Evolutionary conservation across 202 grass and related monocot genomes (phyloP).

Genomic region (Dendrocalamus latiflorus): DNA sequence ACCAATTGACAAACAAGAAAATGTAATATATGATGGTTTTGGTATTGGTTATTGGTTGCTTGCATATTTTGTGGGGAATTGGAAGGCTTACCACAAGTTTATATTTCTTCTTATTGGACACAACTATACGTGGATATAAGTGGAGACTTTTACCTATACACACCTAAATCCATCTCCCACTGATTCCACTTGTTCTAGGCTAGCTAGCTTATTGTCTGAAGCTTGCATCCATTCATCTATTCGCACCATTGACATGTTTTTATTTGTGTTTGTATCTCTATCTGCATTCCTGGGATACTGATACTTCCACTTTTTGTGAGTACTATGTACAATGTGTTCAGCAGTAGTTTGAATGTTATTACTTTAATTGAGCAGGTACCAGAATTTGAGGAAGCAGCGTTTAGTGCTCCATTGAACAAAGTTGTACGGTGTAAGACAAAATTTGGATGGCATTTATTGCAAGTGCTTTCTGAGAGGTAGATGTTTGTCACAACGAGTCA

Average conservation of each 20-base stretch:
- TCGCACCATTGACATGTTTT: background rate
- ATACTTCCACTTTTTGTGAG: background rate
- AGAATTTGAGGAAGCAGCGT: slow-evolving; percentile 96
- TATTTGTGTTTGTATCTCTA: background rate
- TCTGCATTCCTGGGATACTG: background rate
- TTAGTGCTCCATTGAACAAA: slow-evolving; percentile 87
- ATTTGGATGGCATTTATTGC: slow-evolving; percentile 96
- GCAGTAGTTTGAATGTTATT: slow-evolving; percentile 11
- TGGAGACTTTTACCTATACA: background rate
- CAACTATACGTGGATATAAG: background rate
- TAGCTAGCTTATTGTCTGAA: background rate
- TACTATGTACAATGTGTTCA: background rate
- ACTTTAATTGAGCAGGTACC: slow-evolving; percentile 56
- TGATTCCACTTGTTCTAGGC: background rate
- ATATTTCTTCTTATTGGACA: slow-evolving; percentile 16
- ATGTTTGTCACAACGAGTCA: background rate
- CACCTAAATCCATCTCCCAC: background rate
- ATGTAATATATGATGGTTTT: background rate
- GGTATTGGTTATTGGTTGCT: background rate
- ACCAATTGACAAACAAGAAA: background rate
- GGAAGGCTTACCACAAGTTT: background rate
- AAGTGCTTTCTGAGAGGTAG: slow-evolving; percentile 98
- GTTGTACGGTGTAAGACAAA: slow-evolving; percentile 91
- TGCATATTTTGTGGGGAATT: background rate
- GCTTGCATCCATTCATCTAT: slow-evolving; percentile 9